These are phyloP conservation scores for Cladosporium sp. DNA, from an alignment of 2,329 filamentous ascomycete genomes.

Conservation along the genomic window DNA sequence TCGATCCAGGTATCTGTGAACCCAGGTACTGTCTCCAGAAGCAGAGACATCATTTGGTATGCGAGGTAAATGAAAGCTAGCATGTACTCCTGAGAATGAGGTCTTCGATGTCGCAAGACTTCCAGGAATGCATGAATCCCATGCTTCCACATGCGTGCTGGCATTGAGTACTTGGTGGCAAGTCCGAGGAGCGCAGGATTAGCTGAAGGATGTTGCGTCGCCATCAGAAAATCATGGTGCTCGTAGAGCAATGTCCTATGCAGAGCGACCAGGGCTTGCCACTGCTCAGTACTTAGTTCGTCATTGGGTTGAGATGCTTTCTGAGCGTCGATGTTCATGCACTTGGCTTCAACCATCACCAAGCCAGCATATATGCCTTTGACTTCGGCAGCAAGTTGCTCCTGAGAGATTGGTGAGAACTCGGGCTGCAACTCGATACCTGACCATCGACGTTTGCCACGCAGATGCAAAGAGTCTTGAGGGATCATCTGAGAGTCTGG, in stretches of 20 bases:
- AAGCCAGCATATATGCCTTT: constrained; percentile 81
- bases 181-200: constrained; percentile 66
- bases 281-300: constrained; percentile 64
- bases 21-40: constrained; percentile 79
- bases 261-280: constrained; percentile 78
- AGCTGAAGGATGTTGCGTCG: constrained; percentile 80
- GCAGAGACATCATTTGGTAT: constrained; percentile 84
- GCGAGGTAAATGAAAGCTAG: constrained; percentile 84
- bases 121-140: constrained; percentile 64
- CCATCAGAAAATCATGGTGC: constrained; percentile 66
- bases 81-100: constrained; percentile 82
- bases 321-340: constrained; percentile 76
- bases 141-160: constrained; percentile 89
- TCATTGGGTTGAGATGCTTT: constrained; percentile 56
- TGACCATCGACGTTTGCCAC: background rate
- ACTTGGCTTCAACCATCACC: constrained; percentile 83
- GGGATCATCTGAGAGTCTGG: constrained; percentile 3
- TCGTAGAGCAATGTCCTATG: constrained; percentile 64
- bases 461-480: constrained; percentile 11
- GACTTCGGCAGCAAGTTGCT: constrained; percentile 78
- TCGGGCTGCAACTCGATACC: constrained; percentile 25
- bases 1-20: constrained; percentile 94
- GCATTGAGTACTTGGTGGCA: constrained; percentile 84
- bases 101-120: constrained; percentile 67
- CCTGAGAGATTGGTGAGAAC: constrained; percentile 61